Evolutionary conservation across 2,329 filamentous ascomycete genomes (phyloP), one percentile per base, ranked within the genome.

Genomic region (Trichothecium roseum): DNA sequence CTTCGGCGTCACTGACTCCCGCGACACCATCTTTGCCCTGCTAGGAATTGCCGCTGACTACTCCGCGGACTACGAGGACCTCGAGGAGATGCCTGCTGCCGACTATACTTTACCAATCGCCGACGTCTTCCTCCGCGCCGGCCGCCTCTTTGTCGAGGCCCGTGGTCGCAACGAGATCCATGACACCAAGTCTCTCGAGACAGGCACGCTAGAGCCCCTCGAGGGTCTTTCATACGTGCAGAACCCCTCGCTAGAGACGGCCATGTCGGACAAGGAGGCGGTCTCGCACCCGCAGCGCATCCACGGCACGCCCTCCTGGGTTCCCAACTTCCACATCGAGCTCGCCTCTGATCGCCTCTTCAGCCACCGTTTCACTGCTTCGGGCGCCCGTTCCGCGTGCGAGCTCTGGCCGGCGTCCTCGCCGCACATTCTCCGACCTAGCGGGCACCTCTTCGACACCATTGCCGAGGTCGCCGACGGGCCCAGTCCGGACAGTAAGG

Each of bases 11-110:
- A 35, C 35, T 7, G 38, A 47, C n/a, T 40, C 42, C 2, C 37
- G 41, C 3, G 45, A 45, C 36, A 42, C 43, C n/a, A 32, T 45
- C 10, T 44, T 39, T 16, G 44, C 38, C 12, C 32, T 47, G 22
- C 28, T 43, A 16, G 42, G 40, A 15, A 37, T 46, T 28, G 37
- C 28, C 28, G 3, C 31, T 12, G 20, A n/a, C n/a, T 16, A 16
- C 10, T 18, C 16, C 12, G 9, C 12, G 5, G n/a, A 14, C 9
- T n/a, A 30, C 18, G 10, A 38, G 28, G 18, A 28, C 27, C n/a
- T n/a, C n/a, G 20, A 24, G 20, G 20, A 10, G 20, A 24, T 6
- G 20, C 18, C 27, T 29, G 24, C 17, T 8, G 34, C 42, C 6
- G 29, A 43, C 32, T 44, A 44, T 18, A 29, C 18, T 2, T 34